Evolutionary conservation across 495 filamentous ascomycete species (phyloP).

Genomic region (Aspergillus funiculosus): DNA sequence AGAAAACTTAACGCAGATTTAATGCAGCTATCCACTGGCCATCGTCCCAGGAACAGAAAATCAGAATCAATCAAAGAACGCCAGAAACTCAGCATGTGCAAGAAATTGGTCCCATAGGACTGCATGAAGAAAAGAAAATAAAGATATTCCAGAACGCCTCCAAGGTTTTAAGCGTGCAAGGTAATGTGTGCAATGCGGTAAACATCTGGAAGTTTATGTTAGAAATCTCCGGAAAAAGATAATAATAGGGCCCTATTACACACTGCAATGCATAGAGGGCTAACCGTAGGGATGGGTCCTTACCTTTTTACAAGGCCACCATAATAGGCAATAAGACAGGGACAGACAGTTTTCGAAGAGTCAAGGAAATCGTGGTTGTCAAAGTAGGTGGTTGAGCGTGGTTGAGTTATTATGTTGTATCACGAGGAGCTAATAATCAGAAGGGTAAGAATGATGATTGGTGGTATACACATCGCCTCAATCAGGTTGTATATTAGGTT

Average conservation of each 20-base stretch:
- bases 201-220: conserved; percentile 4
- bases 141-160: conserved; percentile 10
- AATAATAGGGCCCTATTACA: too few relatives aligned
- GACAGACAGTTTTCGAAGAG: too few relatives aligned
- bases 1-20: not conserved
- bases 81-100: not conserved
- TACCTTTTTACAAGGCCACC: too few relatives aligned
- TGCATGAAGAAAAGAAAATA: not conserved
- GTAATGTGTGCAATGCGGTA: conserved; percentile 1
- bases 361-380: too few relatives aligned
- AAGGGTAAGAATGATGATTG: not conserved
- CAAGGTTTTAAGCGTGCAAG: not conserved
- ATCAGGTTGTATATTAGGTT: not conserved
- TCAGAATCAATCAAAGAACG: not conserved
- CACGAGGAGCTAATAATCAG: too few relatives aligned
- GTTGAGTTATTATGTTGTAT: too few relatives aligned
- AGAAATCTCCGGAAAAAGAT: too few relatives aligned
- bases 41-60: not conserved
- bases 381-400: too few relatives aligned
- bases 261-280: too few relatives aligned
- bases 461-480: not conserved
- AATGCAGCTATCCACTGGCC: conserved; percentile 5
- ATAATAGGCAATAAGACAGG: too few relatives aligned
- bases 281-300: too few relatives aligned
- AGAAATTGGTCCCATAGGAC: conserved; percentile 1